A percentile compares a stretch with the other conserved stretches of the same genome.
phyloP scores from a whole-genome alignment of 768 basidiomycete species.

The Leccinum sublutescens region DNA sequence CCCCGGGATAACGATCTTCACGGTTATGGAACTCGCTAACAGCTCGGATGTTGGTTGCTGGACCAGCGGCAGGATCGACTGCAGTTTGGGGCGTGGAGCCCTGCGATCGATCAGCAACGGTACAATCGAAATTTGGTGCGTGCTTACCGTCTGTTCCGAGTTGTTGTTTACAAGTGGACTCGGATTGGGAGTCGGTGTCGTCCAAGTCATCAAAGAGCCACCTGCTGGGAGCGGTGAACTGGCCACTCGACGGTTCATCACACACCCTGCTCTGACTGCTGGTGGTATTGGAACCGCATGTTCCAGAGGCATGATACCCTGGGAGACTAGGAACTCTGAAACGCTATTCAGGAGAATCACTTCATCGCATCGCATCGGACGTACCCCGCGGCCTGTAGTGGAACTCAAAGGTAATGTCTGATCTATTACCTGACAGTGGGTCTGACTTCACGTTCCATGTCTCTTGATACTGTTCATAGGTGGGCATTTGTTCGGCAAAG shows the following conservation, averaged over 20 bases:
- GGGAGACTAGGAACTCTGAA: constrained; percentile 49
- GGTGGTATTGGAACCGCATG: constrained; percentile 19
- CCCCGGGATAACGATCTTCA: constrained; percentile 13
- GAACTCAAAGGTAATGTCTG: constrained; percentile 68
- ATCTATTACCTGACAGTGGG: constrained; percentile 28
- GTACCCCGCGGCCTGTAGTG: constrained; percentile 58
- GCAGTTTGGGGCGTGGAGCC: neutral
- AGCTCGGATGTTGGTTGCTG: neutral
- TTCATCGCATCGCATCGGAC: constrained; percentile 5
- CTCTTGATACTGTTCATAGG: constrained; percentile 40
- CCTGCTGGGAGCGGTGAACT: neutral
- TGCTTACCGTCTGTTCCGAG: constrained; percentile 7
- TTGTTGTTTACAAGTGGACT: constrained; percentile 2
- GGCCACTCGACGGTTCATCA: constrained; percentile 37
- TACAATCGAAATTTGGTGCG: neutral
- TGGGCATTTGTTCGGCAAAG: constrained; percentile 44
- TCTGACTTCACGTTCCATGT: constrained; percentile 58
- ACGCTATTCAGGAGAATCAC: neutral
- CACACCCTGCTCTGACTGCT: constrained; percentile 11
- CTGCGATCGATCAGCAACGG: neutral
- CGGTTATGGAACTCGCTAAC: constrained; percentile 11
- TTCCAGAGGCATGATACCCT: constrained; percentile 45
- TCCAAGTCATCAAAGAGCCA: neutral
- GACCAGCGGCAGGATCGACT: neutral
- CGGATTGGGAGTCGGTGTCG: constrained; percentile 6